These are phyloP conservation scores for Stylosanthes scabra DNA, from an alignment of 331 rosid species.

Conservation along the genomic window DNA sequence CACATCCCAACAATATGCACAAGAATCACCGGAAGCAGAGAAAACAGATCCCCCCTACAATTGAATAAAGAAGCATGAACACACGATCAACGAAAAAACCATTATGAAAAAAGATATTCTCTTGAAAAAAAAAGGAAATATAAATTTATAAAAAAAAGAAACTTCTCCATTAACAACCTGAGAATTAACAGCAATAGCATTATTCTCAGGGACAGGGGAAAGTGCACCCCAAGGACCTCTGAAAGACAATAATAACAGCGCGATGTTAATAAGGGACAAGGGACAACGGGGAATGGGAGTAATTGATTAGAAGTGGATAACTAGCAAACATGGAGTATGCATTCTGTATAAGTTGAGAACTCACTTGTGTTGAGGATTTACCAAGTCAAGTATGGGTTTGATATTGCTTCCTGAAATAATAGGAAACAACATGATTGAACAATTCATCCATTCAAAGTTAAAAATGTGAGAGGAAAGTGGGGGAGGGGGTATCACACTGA, in stretches of 20 bases:
- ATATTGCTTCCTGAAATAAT: conserved; percentile 61
- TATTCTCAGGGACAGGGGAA: conserved; percentile 96
- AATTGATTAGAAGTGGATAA: conserved; percentile 1
- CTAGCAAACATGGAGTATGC: conserved; percentile 14
- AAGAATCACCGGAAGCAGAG: conserved; percentile 92
- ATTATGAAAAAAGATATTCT: background rate
- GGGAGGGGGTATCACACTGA: too few relatives aligned
- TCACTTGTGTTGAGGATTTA: conserved; percentile 93
- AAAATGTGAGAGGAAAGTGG: conserved; percentile 13
- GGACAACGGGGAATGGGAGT: background rate
- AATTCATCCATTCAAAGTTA: conserved; percentile 18
- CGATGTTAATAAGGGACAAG: conserved; percentile 1
- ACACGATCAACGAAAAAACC: conserved; percentile 26
- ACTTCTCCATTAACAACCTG: conserved; percentile 46
- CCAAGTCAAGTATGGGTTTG: conserved; percentile 75
- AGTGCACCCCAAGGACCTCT: conserved; percentile 99
- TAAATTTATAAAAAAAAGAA: too few relatives aligned
- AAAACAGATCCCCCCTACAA: conserved; percentile 78
- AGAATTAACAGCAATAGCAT: conserved; percentile 78
- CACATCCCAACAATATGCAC: conserved; percentile 99
- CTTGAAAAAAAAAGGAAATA: background rate
- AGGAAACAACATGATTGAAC: conserved; percentile 29
- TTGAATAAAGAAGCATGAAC: conserved; percentile 31
- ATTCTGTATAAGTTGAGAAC: conserved; percentile 41
- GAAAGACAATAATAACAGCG: conserved; percentile 37